These are phyloP conservation scores for Chlorella sorokiniana DNA, from an alignment of 139 green algal genomes.

Conservation along the genomic window DNA sequence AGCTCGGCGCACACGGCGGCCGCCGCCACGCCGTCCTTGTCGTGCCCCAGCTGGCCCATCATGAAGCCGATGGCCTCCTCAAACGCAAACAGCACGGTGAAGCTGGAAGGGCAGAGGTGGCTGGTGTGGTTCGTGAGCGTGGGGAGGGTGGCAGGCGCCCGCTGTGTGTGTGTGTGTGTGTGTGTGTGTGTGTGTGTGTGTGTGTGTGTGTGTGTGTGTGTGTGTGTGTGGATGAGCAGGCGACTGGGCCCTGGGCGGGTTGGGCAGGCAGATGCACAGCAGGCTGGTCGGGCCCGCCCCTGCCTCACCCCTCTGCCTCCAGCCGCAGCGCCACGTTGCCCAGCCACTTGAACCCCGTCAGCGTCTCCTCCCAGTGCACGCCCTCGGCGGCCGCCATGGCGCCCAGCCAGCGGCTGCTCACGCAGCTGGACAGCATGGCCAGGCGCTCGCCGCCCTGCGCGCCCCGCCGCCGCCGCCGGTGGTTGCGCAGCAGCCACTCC, in stretches of 20 bases:
- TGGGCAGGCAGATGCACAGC: neutral
- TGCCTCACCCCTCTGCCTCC: constrained; percentile 48
- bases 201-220: no score
- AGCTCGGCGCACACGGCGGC: constrained; percentile 76
- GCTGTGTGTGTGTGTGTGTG: no score
- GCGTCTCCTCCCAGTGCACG: constrained; percentile 37
- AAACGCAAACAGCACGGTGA: constrained; percentile 75
- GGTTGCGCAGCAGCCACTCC: constrained; percentile 74
- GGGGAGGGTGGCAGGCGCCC: neutral
- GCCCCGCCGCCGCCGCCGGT: constrained; percentile 29
- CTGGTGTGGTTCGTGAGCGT: no score
- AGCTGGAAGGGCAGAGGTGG: neutral
- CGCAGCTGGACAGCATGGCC: constrained; percentile 69
- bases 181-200: no score
- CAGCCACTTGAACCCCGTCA: constrained; percentile 79
- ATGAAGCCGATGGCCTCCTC: constrained; percentile 87
- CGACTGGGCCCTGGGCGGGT: no score
- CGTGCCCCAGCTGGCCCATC: constrained; percentile 46
- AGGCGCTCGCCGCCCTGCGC: constrained; percentile 1
- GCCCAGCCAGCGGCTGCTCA: constrained; percentile 65
- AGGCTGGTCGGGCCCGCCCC: neutral
- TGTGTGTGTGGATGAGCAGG: no score
- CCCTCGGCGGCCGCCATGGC: constrained; percentile 53
- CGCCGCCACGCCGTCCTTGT: constrained; percentile 78
- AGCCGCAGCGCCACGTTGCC: constrained; percentile 67